These are phyloP conservation scores for Prunella vulgaris DNA, from an alignment of 257 asterid genomes.

Conservation along the genomic window DNA sequence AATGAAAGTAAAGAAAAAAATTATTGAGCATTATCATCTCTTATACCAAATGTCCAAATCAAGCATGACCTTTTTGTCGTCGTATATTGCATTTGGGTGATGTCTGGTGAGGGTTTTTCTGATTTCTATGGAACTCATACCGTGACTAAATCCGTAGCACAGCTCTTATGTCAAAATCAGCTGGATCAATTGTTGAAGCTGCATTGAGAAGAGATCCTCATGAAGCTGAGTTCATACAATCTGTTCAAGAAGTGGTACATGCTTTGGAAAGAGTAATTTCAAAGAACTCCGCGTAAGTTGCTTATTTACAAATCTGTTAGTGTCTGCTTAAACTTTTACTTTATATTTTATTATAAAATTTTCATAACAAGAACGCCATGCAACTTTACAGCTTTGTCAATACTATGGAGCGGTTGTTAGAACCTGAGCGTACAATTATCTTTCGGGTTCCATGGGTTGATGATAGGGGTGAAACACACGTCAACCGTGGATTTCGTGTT, in stretches of 20 bases:
- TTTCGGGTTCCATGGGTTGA: slow-evolving; percentile 98
- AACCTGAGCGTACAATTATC: slow-evolving; percentile 83
- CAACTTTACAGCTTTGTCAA: slow-evolving; percentile 66
- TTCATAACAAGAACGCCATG: slow-evolving; percentile 22
- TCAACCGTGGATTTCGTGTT: slow-evolving; percentile 92
- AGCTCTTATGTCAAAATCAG: slow-evolving; percentile 97
- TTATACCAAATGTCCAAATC: not conserved
- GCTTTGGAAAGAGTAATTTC: slow-evolving; percentile 96
- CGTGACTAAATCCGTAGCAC: slow-evolving; percentile 37
- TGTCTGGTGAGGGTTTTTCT: not conserved
- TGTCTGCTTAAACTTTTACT: not conserved
- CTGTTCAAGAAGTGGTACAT: slow-evolving; percentile 92
- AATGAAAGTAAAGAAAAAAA: not conserved
- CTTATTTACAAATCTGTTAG: not conserved
- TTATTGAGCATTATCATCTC: not conserved
- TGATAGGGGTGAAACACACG: slow-evolving; percentile 93
- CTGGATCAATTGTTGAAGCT: slow-evolving; percentile 98
- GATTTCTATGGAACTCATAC: slow-evolving; percentile 23
- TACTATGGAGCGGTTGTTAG: slow-evolving; percentile 92
- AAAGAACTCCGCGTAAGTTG: slow-evolving; percentile 76
- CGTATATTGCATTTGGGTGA: slow-evolving; percentile 6
- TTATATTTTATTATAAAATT: not conserved
- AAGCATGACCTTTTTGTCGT: slow-evolving; percentile 5
- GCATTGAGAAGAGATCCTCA: slow-evolving; percentile 94
- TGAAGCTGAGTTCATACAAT: slow-evolving; percentile 89